Conservation (phyloP, 805 yeast species). For the Candida germanica region DNA sequence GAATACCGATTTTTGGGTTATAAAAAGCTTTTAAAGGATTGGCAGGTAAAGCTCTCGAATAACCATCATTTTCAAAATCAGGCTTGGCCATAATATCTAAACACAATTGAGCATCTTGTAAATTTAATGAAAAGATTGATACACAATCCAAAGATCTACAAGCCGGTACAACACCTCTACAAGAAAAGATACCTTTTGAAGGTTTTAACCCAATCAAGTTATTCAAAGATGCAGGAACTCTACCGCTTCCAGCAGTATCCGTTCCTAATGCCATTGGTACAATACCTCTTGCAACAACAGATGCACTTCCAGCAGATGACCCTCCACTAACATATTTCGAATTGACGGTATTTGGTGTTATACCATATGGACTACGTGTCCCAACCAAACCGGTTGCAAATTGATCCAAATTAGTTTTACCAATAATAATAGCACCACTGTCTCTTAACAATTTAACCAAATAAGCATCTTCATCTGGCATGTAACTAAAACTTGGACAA, state of each 20-base stretch:
- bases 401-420: conserved; percentile 94
- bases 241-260: conserved; percentile 97
- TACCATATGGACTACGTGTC: conserved; percentile 91
- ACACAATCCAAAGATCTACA: conserved; percentile 93
- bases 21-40: conserved; percentile 61
- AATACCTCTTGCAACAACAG: conserved; percentile 82
- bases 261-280: conserved; percentile 92
- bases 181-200: conserved; percentile 81
- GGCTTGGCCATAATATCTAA: conserved; percentile 69
- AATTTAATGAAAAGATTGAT: conserved; percentile 73
- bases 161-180: conserved; percentile 95
- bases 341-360: conserved; percentile 76
- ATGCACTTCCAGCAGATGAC: conserved; percentile 94
- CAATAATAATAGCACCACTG: conserved; percentile 92
- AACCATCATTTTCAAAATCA: conserved; percentile 70
- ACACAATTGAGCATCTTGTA: conserved; percentile 79
- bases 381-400: conserved; percentile 98
- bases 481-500: conserved; percentile 78
- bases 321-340: conserved; percentile 87
- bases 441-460: conserved; percentile 68
- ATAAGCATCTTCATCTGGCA: conserved; percentile 70
- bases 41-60: conserved; percentile 71
- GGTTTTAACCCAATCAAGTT: conserved; percentile 92
- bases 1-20: conserved; percentile 72
- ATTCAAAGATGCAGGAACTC: conserved; percentile 95